These are phyloP conservation scores for Colletotrichum lindemuthianum DNA, from an alignment of 2,329 filamentous ascomycete species.

Conservation along the genomic window DNA sequence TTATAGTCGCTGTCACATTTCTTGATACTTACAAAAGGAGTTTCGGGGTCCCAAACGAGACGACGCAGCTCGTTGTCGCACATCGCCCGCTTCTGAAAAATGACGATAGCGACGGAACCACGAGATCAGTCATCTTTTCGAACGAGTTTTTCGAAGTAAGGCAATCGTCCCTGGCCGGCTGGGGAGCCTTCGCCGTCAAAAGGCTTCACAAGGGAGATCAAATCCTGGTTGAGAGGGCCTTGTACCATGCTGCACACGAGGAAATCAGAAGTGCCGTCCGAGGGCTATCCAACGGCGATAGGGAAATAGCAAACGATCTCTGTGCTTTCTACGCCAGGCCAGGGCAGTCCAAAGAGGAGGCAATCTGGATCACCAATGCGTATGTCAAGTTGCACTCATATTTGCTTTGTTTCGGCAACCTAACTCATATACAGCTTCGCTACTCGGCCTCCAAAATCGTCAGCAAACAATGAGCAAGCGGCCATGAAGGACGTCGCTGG, in stretches of 20 bases:
- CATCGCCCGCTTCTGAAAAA: background rate
- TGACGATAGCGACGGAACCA: rapidly evolving
- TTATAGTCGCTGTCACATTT: too few species aligned
- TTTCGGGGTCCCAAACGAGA: too few species aligned
- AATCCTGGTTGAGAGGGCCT: slow-evolving; percentile 57
- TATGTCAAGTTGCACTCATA: slow-evolving; percentile 42
- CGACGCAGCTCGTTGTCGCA: background rate
- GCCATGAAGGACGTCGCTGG: slow-evolving; percentile 40
- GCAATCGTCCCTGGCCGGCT: slow-evolving; percentile 53
- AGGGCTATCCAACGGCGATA: slow-evolving; percentile 44
- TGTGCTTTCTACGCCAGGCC: slow-evolving; percentile 44
- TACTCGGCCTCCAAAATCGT: slow-evolving; percentile 27
- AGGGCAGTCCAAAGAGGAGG: slow-evolving; percentile 43
- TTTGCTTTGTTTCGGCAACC: background rate
- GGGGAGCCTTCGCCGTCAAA: slow-evolving; percentile 57
- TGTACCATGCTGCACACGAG: slow-evolving; percentile 46
- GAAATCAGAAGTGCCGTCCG: slow-evolving; percentile 2
- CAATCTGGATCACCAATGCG: slow-evolving; percentile 59
- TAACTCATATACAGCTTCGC: slow-evolving; percentile 41
- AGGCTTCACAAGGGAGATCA: slow-evolving; percentile 50
- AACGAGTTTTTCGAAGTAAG: slow-evolving; percentile 55
- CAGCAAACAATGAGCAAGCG: background rate
- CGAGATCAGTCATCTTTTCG: slow-evolving; percentile 39
- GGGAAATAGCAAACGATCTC: slow-evolving; percentile 49
- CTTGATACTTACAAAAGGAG: too few species aligned